Conservation (phyloP, 2,329 filamentous ascomycete genomes). For the Cordyceps sp. region DNA sequence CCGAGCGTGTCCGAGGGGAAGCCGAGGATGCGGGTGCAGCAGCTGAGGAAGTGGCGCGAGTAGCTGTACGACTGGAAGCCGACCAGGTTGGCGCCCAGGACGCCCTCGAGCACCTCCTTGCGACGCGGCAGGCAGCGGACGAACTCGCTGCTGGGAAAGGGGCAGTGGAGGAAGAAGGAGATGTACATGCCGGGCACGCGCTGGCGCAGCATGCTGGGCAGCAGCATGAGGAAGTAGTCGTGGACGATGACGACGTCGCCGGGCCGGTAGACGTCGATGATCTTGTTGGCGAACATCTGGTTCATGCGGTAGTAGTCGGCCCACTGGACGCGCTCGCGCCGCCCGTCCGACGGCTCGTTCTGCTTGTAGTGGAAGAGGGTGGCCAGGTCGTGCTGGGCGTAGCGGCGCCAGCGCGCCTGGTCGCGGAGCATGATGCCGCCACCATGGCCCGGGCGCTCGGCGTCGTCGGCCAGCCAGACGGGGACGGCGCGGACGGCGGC, state of each 20-base stretch:
- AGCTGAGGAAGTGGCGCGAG: conserved; percentile 85
- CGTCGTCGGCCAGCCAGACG: conserved; percentile 75
- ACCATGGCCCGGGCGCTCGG: conserved; percentile 37
- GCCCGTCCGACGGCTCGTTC: conserved; percentile 74
- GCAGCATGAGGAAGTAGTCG: conserved; percentile 82
- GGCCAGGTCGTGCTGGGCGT: conserved; percentile 83
- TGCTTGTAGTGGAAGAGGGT: conserved; percentile 94
- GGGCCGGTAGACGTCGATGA: conserved; percentile 76
- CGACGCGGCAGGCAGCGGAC: conserved; percentile 74
- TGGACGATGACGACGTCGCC: conserved; percentile 88
- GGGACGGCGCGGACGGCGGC: conserved; percentile 67
- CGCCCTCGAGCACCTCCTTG: conserved; percentile 79
- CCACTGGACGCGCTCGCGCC: conserved; percentile 70
- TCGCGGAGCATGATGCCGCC: conserved; percentile 50
- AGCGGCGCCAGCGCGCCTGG: conserved; percentile 74
- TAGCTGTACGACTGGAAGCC: conserved; percentile 95
- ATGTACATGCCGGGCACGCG: conserved; percentile 80
- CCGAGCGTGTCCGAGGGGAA: conserved; percentile 75
- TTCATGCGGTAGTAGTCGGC: conserved; percentile 89
- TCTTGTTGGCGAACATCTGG: conserved; percentile 77
- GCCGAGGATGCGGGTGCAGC: conserved; percentile 80
- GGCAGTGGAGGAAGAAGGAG: conserved; percentile 84
- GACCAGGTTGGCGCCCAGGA: conserved; percentile 81
- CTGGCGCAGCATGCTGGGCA: conserved; percentile 79
- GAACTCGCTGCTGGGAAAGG: conserved; percentile 93